Percentiles rank a stretch among this genome's conserved stretches.
These are phyloP conservation scores for Lagerstroemia speciosa DNA, from an alignment of 345 rosid species.

Conservation along the genomic window DNA sequence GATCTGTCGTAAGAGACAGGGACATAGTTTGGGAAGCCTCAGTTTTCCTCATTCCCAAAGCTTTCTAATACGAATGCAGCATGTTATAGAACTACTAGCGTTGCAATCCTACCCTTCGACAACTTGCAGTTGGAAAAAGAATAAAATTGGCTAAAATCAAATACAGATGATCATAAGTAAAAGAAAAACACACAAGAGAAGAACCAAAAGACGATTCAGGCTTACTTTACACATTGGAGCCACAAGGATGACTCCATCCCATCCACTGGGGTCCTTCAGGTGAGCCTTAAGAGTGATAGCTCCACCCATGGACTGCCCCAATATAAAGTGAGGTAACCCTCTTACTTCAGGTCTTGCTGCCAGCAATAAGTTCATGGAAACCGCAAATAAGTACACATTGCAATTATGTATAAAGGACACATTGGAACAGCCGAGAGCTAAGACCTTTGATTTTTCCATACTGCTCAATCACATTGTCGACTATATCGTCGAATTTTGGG, in stretches of 20 bases:
- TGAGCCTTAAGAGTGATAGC: slow-evolving; percentile 78
- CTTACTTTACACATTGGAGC: slow-evolving; percentile 98
- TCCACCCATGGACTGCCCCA: slow-evolving; percentile 99
- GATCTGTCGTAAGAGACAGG: no score
- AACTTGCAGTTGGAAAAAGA: not conserved
- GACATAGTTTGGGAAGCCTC: not conserved
- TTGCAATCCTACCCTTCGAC: not conserved
- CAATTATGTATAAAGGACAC: not conserved
- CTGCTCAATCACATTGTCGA: slow-evolving; percentile 61
- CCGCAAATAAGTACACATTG: not conserved
- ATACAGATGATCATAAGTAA: not conserved
- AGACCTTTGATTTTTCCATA: slow-evolving; percentile 73
- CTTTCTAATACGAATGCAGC: not conserved
- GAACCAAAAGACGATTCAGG: slow-evolving; percentile 2
- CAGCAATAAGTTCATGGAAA: not conserved
- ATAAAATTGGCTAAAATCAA: no score
- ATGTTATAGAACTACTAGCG: not conserved
- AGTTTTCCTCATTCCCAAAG: not conserved
- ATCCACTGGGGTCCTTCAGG: slow-evolving; percentile 60
- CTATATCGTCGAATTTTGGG: slow-evolving; percentile 61
- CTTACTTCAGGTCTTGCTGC: slow-evolving; percentile 60
- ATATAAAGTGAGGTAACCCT: slow-evolving; percentile 60
- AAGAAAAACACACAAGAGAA: not conserved
- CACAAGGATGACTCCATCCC: slow-evolving; percentile 89
- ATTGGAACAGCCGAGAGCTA: not conserved